phyloP scores from a whole-genome alignment of 2,329 filamentous ascomycete genomes.

The Fusarium vanettenii region DNA sequence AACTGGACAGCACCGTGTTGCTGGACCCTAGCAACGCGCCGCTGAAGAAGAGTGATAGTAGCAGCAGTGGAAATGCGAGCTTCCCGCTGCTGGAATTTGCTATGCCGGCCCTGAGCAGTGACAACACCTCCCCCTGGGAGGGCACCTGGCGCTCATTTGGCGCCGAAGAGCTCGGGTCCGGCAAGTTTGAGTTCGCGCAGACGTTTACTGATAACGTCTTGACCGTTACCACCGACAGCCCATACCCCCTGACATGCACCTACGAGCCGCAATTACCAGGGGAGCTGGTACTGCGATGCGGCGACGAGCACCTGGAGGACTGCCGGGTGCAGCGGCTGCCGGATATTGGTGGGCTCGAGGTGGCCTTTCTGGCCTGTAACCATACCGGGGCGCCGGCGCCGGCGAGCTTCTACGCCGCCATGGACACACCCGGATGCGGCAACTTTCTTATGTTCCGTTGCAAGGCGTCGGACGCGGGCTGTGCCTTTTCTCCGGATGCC shows the following conservation, averaged over 20 bases:
- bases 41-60: not conserved
- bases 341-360: conserved; percentile 10
- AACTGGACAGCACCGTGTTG: not conserved
- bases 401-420: conserved; percentile 13
- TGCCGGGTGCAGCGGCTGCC: conserved; percentile 15
- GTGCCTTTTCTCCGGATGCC: not conserved
- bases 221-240: conserved; percentile 15
- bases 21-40: conserved; percentile 16
- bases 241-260: conserved; percentile 7
- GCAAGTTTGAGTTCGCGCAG: conserved; percentile 25
- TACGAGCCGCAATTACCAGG: conserved; percentile 1
- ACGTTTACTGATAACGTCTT: conserved; percentile 10
- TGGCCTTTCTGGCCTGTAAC: conserved; percentile 13
- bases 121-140: conserved; percentile 14
- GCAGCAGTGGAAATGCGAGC: not conserved
- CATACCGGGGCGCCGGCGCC: conserved; percentile 8
- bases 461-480: not conserved
- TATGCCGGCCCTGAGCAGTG: conserved; percentile 11
- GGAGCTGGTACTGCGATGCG: conserved; percentile 5
- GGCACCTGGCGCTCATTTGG: conserved; percentile 25
- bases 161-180: conserved; percentile 24
- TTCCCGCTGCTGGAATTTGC: conserved; percentile 1
- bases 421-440: conserved; percentile 11
- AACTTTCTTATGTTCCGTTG: conserved; percentile 1
- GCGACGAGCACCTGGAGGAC: not conserved